These are phyloP conservation scores for Rhizopus microsporus DNA, from an alignment of 371 early-diverging fungal genomes.

Conservation along the genomic window DNA sequence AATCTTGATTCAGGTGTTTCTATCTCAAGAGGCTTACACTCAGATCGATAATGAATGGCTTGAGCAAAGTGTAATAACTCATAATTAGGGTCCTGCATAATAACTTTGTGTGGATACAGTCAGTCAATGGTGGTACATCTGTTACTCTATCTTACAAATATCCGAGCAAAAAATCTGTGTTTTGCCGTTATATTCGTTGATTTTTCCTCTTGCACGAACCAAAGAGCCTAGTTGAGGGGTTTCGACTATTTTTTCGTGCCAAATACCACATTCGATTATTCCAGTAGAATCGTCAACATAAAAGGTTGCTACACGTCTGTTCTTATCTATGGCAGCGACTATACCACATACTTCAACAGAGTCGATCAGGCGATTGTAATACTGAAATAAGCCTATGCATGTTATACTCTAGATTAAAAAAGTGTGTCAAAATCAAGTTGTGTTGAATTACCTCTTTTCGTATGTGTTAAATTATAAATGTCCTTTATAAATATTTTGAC, in stretches of 20 bases:
- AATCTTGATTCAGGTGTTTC: neutral
- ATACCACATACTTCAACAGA: slow-evolving; percentile 16
- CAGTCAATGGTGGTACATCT: too few species aligned
- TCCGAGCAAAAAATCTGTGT: slow-evolving; percentile 9
- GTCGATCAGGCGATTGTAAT: slow-evolving; percentile 9
- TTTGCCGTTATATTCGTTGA: neutral
- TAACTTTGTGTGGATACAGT: neutral
- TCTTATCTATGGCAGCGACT: slow-evolving; percentile 11
- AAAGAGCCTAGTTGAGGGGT: slow-evolving; percentile 11
- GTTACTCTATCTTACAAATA: slow-evolving; percentile 12
- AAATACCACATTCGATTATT: slow-evolving; percentile 13
- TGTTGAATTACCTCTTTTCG: neutral
- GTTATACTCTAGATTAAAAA: neutral
- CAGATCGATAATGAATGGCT: neutral
- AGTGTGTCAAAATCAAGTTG: neutral
- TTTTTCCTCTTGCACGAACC: slow-evolving; percentile 12
- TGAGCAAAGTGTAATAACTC: slow-evolving; percentile 1
- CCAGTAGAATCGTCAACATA: slow-evolving; percentile 25
- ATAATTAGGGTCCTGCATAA: neutral
- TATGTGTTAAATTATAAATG: neutral
- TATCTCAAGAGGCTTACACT: neutral
- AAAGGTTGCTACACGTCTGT: neutral
- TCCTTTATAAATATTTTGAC: slow-evolving; percentile 12
- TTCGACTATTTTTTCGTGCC: slow-evolving; percentile 5
- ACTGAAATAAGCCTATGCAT: slow-evolving; percentile 3